Evolutionary conservation across 1,284 basidiomycete genomes (phyloP), one percentile per base, ranked within the genome.

Genomic region (Apiotrichum mycotoxinovorans): DNA sequence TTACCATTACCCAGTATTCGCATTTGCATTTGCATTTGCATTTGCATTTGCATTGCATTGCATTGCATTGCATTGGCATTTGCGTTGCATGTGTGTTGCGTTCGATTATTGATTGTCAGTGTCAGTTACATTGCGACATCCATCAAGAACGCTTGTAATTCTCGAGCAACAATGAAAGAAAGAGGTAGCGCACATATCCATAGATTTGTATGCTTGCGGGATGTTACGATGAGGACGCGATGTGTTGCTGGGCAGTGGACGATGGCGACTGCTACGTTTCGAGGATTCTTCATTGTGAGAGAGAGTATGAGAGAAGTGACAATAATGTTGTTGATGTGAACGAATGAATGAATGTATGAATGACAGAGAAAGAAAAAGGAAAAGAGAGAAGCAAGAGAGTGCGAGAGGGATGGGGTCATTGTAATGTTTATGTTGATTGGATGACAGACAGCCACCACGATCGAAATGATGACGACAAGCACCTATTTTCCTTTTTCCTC

Each of bases 191-290:
- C 40, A 77, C 75, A 64, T 35, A 77, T 75, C 75, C 75, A 77
- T 20, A 73, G 57, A 23, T 65, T 54, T 2, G 63, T 60, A 51
- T 76, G 70, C 52, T 71, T 72, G 41, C 75, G 58, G 25, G 66
- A 69, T 0, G 74, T 74, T 27, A 76, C 58, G 67, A 76, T 70
- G 41, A 77, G 54, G 15, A 77, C 56, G n/a, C 65, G 57, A 8
- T 56, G 45, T 2, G 67, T 72, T 2, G 45, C 51, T 14, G 55
- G 59, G 35, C 66, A 66, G 56, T 59, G 70, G 20, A 72, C 62
- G 34, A 77, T 63, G 7, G 73, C 73, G 41, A 72, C 54, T 37
- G 73, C 73, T 14, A 77, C 74, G 46, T 70, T 61, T n/a, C 73
- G 57, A 12, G 66, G 56, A 18, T 52, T 25, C 44, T 66, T 66